phyloP scores from a whole-genome alignment of 805 yeast species.

The Candida ipomoeae region DNA sequence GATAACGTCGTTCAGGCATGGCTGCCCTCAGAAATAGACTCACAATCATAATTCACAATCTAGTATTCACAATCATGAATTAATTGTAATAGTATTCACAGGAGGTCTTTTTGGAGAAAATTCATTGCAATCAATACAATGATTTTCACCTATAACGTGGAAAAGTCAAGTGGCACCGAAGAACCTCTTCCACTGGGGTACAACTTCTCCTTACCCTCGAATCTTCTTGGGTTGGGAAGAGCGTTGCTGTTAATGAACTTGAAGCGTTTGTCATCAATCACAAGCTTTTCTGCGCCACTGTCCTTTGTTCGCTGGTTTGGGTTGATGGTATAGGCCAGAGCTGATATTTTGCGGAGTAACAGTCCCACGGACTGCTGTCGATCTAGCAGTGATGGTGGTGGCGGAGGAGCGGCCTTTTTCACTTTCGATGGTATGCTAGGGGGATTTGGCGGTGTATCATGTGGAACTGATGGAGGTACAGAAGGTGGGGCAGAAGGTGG shows the following conservation, averaged over 20 bases:
- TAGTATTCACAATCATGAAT: too few species aligned
- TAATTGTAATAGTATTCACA: not conserved
- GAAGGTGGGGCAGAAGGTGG: slow-evolving; percentile 19
- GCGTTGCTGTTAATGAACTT: slow-evolving; percentile 62
- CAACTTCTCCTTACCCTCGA: slow-evolving; percentile 61
- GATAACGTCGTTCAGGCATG: slow-evolving; percentile 80
- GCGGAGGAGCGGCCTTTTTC: slow-evolving; percentile 30
- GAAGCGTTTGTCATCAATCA: slow-evolving; percentile 68
- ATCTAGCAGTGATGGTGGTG: slow-evolving; percentile 27
- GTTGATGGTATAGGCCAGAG: slow-evolving; percentile 63
- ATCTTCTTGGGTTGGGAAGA: slow-evolving; percentile 84
- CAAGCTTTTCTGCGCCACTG: slow-evolving; percentile 25
- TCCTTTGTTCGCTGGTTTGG: slow-evolving; percentile 25
- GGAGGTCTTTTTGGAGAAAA: not conserved
- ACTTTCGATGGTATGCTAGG: slow-evolving; percentile 5
- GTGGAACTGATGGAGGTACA: slow-evolving; percentile 17
- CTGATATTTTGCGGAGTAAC: slow-evolving; percentile 55
- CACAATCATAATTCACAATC: not conserved
- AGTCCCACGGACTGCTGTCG: slow-evolving; percentile 46
- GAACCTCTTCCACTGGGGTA: slow-evolving; percentile 96
- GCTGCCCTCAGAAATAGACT: slow-evolving; percentile 31
- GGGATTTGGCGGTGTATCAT: slow-evolving; percentile 8
- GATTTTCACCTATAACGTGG: slow-evolving; percentile 12
- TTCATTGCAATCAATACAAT: not conserved
- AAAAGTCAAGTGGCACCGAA: slow-evolving; percentile 77